A percentile compares a stretch with the other conserved stretches of the same genome.
phyloP scores from a whole-genome alignment of 345 rosid species.

The Nephelium lappaceum region DNA sequence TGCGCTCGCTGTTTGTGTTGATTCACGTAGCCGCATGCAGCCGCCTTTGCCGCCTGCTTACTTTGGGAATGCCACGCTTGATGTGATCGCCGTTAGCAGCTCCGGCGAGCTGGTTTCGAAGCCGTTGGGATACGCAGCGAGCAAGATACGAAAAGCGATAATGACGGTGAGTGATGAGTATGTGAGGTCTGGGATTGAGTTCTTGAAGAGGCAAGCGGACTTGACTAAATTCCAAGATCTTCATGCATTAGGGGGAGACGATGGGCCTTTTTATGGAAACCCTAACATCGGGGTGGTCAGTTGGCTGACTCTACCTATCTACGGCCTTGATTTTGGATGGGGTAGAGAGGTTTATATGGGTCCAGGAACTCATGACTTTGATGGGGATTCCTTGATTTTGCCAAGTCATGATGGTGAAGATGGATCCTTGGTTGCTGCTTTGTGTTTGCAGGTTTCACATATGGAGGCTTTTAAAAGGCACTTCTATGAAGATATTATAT shows the following conservation, averaged over 20 bases:
- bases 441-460: slow-evolving; percentile 36
- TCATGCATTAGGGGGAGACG: slow-evolving; percentile 44
- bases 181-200: slow-evolving; percentile 41
- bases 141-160: slow-evolving; percentile 46
- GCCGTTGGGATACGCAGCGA: slow-evolving; percentile 43
- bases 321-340: slow-evolving; percentile 66
- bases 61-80: slow-evolving; percentile 49
- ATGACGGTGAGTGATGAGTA: slow-evolving; percentile 42
- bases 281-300: slow-evolving; percentile 68
- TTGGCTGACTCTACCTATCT: slow-evolving; percentile 60
- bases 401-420: slow-evolving; percentile 29
- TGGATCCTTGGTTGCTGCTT: slow-evolving; percentile 32
- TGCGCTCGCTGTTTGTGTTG: slow-evolving; percentile 46
- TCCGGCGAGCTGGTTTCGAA: slow-evolving; percentile 43
- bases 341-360: slow-evolving; percentile 58
- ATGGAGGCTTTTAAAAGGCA: slow-evolving; percentile 37
- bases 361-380: slow-evolving; percentile 54
- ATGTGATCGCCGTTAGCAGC: slow-evolving; percentile 41
- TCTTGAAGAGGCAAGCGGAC: slow-evolving; percentile 45
- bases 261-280: slow-evolving; percentile 60
- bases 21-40: slow-evolving; percentile 45
- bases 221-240: slow-evolving; percentile 54
- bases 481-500: slow-evolving; percentile 38
- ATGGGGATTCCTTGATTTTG: slow-evolving; percentile 50
- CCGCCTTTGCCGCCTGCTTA: slow-evolving; percentile 41